Percentiles rank a stretch among this genome's conserved stretches.
These are phyloP conservation scores for Backusella liffmaniae DNA, from an alignment of 192 early-diverging fungal genomes.

Conservation along the genomic window DNA sequence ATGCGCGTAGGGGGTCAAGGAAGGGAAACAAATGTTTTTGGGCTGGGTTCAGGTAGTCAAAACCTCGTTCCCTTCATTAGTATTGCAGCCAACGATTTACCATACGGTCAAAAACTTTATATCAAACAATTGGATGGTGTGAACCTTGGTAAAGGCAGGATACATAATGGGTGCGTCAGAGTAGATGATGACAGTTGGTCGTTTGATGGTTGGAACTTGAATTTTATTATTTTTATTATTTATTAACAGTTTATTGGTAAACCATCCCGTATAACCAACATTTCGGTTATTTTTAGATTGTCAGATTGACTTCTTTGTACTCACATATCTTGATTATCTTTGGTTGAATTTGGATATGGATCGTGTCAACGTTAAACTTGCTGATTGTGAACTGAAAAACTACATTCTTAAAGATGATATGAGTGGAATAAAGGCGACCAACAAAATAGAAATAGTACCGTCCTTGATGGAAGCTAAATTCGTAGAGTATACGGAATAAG, in stretches of 20 bases:
- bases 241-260: background rate
- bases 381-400: conserved; percentile 7
- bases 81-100: conserved; percentile 38
- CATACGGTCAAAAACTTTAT: conserved; percentile 22
- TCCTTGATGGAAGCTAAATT: conserved; percentile 7
- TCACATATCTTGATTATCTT: conserved; percentile 29
- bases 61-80: conserved; percentile 37
- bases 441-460: background rate
- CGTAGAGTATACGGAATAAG: background rate
- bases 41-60: background rate
- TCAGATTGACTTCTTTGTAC: conserved; percentile 37
- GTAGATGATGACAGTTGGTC: conserved; percentile 35
- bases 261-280: too few species aligned
- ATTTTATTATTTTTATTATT: background rate
- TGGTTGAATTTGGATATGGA: conserved; percentile 11
- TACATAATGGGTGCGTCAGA: conserved; percentile 42
- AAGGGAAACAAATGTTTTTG: conserved; percentile 10
- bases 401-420: conserved; percentile 9
- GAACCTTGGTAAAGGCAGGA: conserved; percentile 19
- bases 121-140: conserved; percentile 26
- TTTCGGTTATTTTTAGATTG: conserved; percentile 15
- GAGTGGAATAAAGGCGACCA: background rate
- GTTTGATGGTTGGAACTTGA: conserved; percentile 17
- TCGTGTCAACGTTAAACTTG: background rate
- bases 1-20: background rate